A percentile compares a stretch with the other conserved stretches of the same genome.
phyloP scores from a whole-genome alignment of 1,139 yeast genomes.

The Kodamaea derodonti region DNA sequence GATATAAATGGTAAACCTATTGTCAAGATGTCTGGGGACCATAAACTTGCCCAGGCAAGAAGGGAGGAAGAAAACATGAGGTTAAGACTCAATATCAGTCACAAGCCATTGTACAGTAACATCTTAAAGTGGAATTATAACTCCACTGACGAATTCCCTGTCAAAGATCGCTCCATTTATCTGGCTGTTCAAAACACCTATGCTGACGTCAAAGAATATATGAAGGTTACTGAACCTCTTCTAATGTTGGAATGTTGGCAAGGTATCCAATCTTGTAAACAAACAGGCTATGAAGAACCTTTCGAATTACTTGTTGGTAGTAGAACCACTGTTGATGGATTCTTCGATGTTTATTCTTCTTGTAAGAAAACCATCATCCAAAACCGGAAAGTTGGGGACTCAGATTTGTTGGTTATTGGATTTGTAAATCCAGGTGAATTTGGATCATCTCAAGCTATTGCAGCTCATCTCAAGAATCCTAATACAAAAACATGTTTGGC shows the following conservation, averaged over 20 bases:
- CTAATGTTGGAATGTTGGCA: slow-evolving; percentile 93
- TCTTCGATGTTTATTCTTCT: slow-evolving; percentile 85
- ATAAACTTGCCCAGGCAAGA: slow-evolving; percentile 36
- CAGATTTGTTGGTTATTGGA: slow-evolving; percentile 74
- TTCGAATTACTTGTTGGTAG: slow-evolving; percentile 72
- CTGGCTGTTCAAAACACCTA: slow-evolving; percentile 41
- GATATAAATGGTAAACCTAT: slow-evolving; percentile 38
- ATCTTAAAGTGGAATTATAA: slow-evolving; percentile 79
- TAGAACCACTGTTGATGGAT: slow-evolving; percentile 78
- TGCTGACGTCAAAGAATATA: slow-evolving; percentile 58
- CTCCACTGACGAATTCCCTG: slow-evolving; percentile 54
- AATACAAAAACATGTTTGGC: slow-evolving; percentile 60
- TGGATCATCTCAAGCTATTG: slow-evolving; percentile 14
- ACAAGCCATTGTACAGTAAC: slow-evolving; percentile 68
- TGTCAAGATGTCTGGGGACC: slow-evolving; percentile 10
- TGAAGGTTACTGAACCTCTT: slow-evolving; percentile 68
- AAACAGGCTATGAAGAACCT: slow-evolving; percentile 59
- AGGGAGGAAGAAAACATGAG: slow-evolving; percentile 77
- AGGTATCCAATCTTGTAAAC: slow-evolving; percentile 70
- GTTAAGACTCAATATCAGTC: slow-evolving; percentile 69
- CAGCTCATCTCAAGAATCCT: slow-evolving; percentile 24
- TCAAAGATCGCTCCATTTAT: slow-evolving; percentile 38
- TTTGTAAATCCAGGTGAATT: slow-evolving; percentile 27
- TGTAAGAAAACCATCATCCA: slow-evolving; percentile 49
- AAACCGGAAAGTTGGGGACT: slow-evolving; percentile 60